Conservation (phyloP, 495 filamentous ascomycete species). For the Tuber brumale region DNA sequence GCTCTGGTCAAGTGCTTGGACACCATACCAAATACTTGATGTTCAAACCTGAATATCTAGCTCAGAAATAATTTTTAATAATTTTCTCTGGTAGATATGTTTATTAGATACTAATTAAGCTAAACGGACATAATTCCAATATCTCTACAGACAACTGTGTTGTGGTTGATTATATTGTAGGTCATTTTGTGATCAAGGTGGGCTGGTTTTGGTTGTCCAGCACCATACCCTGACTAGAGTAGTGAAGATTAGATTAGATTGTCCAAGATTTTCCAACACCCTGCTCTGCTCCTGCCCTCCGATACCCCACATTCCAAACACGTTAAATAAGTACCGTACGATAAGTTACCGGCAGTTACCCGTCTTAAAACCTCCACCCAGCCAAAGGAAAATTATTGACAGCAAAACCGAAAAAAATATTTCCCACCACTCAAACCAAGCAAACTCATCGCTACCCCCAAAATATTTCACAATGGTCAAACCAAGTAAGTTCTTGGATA, state of each 20-base stretch:
- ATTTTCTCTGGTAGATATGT: too few relatives aligned
- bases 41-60: too few relatives aligned
- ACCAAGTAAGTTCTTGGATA: slow-evolving; percentile 45
- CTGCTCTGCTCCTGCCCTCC: background rate
- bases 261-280: background rate
- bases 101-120: too few relatives aligned
- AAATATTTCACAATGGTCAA: slow-evolving; percentile 46
- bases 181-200: too few relatives aligned
- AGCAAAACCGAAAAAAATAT: background rate
- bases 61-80: too few relatives aligned
- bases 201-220: too few relatives aligned
- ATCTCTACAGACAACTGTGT: too few relatives aligned
- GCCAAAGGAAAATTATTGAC: background rate
- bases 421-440: slow-evolving; percentile 1
- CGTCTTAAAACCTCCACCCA: background rate
- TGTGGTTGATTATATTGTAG: too few relatives aligned
- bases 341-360: background rate
- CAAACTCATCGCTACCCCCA: slow-evolving; percentile 1
- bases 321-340: background rate
- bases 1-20: too few relatives aligned
- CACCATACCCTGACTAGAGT: too few relatives aligned
- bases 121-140: too few relatives aligned
- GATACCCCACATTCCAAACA: background rate
- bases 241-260: background rate
- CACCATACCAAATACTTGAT: too few relatives aligned